Evolutionary conservation across 2,329 filamentous ascomycete genomes (phyloP), one percentile per base, ranked within the genome.

Genomic region (Phoma sp.): DNA sequence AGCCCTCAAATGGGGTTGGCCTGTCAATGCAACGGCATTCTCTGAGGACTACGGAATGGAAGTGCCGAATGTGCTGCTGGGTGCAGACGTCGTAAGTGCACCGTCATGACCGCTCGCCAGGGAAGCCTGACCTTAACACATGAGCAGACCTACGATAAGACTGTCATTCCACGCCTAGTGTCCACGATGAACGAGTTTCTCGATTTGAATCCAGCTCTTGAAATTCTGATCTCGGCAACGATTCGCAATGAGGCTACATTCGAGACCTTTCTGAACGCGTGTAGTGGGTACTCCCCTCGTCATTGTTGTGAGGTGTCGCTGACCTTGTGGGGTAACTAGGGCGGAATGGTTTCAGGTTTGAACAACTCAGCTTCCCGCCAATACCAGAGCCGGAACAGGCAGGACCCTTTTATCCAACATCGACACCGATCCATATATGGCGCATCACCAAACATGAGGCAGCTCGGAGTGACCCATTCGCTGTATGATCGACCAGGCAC

Each of bases 181-280:
- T 81, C 80, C 3, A 92, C 89, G 3, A 71, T 93, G 45, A 75
- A 81, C 26, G 82, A 87, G 42, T 76, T 92, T 11, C 83, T 89
- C 42, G 77, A 77, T 1, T 67, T 86, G 47, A 84, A 85, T 57
- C 82, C 85, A 2, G 66, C 68, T 0, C 77, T 86, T 12, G 76
- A 83, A 38, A 83, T 90, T 29, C 76, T 92, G 38, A 87, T 93
- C 53, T 83, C 89, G 4, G 87, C 87, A 15, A 88, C 89, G 0
- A 83, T 92, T 59, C 81, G 91, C 56, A 92, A 92, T 62, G 78
- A 81, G 53, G 78, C 84, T 53, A 93, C 90, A 0, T 90, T 90
- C 65, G 79, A 84, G 56, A 78, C 78, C 5, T 92, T 93, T 69
- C 66, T 85, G 57, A 76, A 80, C 20, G 81, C 79, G 42, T 90